These are phyloP conservation scores for Meripilus lineatus DNA, from an alignment of 1,284 basidiomycete species.

Conservation along the genomic window DNA sequence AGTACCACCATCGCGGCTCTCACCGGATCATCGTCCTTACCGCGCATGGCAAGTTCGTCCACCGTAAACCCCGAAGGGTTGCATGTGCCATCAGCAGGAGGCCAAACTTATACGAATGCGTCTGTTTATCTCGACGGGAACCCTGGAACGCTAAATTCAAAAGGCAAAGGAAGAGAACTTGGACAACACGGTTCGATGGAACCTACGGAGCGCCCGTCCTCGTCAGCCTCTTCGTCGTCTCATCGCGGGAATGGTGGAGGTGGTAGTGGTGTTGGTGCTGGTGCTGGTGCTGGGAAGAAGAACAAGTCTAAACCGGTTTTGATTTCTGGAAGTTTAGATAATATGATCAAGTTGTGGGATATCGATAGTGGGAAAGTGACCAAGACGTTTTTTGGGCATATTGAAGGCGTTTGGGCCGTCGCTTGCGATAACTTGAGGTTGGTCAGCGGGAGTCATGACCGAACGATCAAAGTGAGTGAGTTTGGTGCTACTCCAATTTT, in stretches of 20 bases:
- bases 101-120: too few species aligned
- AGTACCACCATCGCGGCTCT: conserved; percentile 3
- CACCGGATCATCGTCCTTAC: too few species aligned
- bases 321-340: conserved; percentile 90
- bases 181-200: background rate
- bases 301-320: conserved; percentile 56
- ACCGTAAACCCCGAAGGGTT: conserved; percentile 2
- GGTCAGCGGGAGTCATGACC: conserved; percentile 89
- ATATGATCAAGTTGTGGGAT: conserved; percentile 97
- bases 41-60: too few species aligned
- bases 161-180: background rate
- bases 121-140: too few species aligned
- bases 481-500: too few species aligned
- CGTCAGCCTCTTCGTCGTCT: background rate
- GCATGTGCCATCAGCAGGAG: too few species aligned
- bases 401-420: conserved; percentile 96
- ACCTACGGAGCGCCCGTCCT: conserved; percentile 12
- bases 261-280: background rate
- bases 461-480: conserved; percentile 93
- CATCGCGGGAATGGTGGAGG: background rate
- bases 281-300: too few species aligned
- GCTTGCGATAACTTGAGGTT: conserved; percentile 90
- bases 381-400: conserved; percentile 92
- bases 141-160: too few species aligned
- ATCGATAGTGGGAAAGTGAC: conserved; percentile 80